Evolutionary conservation across 176 grass and related monocot species (phyloP), one percentile per base, ranked within the genome.

Genomic region (Zoysia japonica): DNA sequence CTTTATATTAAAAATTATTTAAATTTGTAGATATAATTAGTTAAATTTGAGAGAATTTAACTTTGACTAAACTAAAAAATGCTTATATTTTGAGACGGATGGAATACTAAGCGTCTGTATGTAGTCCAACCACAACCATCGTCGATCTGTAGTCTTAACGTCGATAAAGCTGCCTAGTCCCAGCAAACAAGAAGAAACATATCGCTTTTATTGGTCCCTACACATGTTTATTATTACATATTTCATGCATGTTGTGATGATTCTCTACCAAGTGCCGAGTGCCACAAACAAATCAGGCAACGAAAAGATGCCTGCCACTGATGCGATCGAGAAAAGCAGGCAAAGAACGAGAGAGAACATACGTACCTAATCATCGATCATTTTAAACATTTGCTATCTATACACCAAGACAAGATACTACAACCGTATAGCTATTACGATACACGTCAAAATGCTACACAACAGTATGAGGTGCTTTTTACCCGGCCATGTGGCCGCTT

Each of bases 281-380:
- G 63, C 66, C 47, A 11, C 87, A 85, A 71, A 81, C 71, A 65
- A 85, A 88, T 76, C 51, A 77, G 57, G 59, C 51, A 71, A 80
- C 65, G 87, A 81, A 85, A 89, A 85, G 66, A 76, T 89, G 82
- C 87, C 77, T 81, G 87, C 82, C 87, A 81, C 87, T 81, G 65
- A 80, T 16, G 78, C 59, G 49, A 28, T 28, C 28, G 28, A 28
- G 28, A 67, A 70, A 80, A 83, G 51, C 14, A 64, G 41, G 38
- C 47, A 54, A 70, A 63, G n/a, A 71, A 49, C 15, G 7, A 42
- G 76, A 77, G 55, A 70, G 1, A 42, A 8, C 61, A 63, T 50
- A 65, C 51, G 12, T 85, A 80, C 38, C 86, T 88, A 68, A 70
- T 67, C 55, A 35, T 65, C 13, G 43, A 77, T 20, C 77, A 72